phyloP scores from a whole-genome alignment of 2,329 filamentous ascomycete genomes.

The Penicillium vulpinum region DNA sequence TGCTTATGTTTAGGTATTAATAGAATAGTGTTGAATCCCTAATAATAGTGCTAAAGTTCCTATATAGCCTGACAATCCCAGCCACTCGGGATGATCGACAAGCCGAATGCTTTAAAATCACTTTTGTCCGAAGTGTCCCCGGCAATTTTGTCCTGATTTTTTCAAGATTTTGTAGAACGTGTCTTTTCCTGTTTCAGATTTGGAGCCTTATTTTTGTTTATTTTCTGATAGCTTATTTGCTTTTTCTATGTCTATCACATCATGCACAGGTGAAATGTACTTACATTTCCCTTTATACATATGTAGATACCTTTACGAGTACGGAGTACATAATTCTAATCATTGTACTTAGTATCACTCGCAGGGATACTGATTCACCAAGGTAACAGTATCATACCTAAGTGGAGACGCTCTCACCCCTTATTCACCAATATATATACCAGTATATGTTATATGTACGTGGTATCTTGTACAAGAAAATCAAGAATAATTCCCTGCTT shows the following conservation, averaged over 20 bases:
- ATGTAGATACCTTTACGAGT: too few relatives aligned
- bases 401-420: background rate
- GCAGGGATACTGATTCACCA: background rate
- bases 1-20: too few relatives aligned
- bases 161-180: background rate
- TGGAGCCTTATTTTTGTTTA: background rate
- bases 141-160: background rate
- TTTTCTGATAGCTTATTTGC: background rate
- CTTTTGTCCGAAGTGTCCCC: background rate
- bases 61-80: background rate
- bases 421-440: background rate
- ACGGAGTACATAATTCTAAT: background rate
- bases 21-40: too few relatives aligned
- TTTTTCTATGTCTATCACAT: background rate
- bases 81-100: constrained; percentile 7
- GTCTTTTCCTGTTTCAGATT: background rate
- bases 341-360: too few relatives aligned
- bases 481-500: background rate
- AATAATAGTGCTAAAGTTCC: background rate
- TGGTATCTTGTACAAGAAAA: background rate
- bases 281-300: too few relatives aligned
- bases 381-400: background rate
- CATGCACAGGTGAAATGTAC: too few relatives aligned
- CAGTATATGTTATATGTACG: background rate
- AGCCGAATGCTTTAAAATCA: background rate